A percentile compares a stretch with the other conserved stretches of the same genome.
These are phyloP conservation scores for Exophiala calicioides DNA, from an alignment of 2,329 filamentous ascomycete genomes.

Conservation along the genomic window DNA sequence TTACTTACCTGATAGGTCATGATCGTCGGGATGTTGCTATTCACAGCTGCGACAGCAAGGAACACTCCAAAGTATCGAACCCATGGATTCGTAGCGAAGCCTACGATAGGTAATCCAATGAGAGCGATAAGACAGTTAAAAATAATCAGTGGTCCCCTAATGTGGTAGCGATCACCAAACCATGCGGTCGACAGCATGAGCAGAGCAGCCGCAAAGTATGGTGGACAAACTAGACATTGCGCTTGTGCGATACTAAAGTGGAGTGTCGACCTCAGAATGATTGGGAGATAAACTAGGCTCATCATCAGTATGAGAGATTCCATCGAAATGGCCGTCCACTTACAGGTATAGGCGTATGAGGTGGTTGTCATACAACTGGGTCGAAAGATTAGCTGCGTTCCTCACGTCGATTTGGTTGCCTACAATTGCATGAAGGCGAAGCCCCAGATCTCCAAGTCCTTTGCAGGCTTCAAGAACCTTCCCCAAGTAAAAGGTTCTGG, in stretches of 20 bases:
- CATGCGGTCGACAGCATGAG: constrained; percentile 47
- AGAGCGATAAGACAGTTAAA: constrained; percentile 62
- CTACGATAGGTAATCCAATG: constrained; percentile 34
- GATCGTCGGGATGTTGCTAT: background rate
- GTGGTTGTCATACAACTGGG: too few species aligned
- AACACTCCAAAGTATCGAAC: constrained; percentile 7
- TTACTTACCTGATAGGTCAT: constrained; percentile 9
- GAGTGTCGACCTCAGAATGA: constrained; percentile 68
- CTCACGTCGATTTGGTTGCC: too few species aligned
- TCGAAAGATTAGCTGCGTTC: too few species aligned
- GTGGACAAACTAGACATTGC: constrained; percentile 71
- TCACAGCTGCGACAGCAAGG: background rate
- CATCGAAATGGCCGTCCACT: background rate
- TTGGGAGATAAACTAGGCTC: constrained; percentile 65
- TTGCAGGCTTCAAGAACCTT: background rate
- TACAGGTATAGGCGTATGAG: too few species aligned
- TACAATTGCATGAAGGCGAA: too few species aligned
- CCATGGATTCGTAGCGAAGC: constrained; percentile 47
- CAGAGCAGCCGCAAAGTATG: constrained; percentile 57
- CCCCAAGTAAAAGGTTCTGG: constrained; percentile 49
- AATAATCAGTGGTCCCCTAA: constrained; percentile 49
- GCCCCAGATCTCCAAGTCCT: too few species aligned
- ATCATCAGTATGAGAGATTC: too few species aligned
- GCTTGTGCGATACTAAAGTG: constrained; percentile 64
- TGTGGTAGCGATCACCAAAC: constrained; percentile 65